Evolutionary conservation across 2,329 filamentous ascomycete species (phyloP), one percentile per base, ranked within the genome.

Genomic region (Ophiobolus disseminans): DNA sequence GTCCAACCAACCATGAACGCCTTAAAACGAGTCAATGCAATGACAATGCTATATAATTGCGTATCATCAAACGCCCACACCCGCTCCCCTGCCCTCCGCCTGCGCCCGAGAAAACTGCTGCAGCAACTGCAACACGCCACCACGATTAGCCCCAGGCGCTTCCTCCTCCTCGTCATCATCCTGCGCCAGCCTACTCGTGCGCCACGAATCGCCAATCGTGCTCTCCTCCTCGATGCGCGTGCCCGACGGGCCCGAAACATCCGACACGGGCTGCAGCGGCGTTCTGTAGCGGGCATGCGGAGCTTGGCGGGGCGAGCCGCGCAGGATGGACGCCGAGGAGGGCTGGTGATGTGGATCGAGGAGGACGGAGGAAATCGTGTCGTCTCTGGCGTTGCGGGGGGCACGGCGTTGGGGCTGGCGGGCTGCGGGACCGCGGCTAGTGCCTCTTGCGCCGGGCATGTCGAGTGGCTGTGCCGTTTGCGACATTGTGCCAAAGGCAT

Each of bases 331-430:
- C 1, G 76, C 75, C 1, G 80, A 77, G 0, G 79, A 76, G 5
- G 88, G 88, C 52, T 91, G 88, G 53, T 92, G 86, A 64, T 89
- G 88, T 2, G 88, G 85, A 70, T 92, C 89, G 2, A 92, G 77
- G 1, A 92, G 78, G 57, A 89, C 83, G 1, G 88, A 91, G 14
- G 85, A 83, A 81, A 89, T 86, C 4, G 87, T 87, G 8, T 86
- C 88, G 4, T 68, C 68, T 43, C 61, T 53, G 45, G 54, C 58
- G 41, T 60, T 56, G 43, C 57, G 54, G 5, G 63, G 55, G 14
- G 65, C 58, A 19, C 66, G 62, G 14, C 65, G 66, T 21, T 64
- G 66, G 3, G 57, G 52, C 38, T 65, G 64, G 37, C 62, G 55
- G 6, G 57, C 50, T 4, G 54, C 25, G 7, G 63, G 67, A 1